A percentile compares a stretch with the other conserved stretches of the same genome.
Conservation (phyloP, 228 moss, liverwort and hornwort species). For the Sphagnum magellanicum region DNA sequence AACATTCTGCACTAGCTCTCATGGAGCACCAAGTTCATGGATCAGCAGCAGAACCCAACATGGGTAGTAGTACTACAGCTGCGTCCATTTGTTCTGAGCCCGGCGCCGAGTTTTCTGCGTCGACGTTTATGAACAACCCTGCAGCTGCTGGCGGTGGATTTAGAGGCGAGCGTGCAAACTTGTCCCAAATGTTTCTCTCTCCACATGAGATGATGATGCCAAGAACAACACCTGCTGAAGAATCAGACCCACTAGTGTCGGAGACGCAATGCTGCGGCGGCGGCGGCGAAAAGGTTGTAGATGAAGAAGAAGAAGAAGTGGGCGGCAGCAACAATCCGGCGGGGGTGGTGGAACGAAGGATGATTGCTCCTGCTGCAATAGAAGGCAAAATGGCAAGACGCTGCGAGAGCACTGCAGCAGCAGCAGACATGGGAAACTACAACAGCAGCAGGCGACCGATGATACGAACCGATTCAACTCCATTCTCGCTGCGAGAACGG, state of each 20-base stretch:
- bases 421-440: neutral
- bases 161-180: too few relatives aligned
- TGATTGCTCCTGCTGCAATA: neutral
- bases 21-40: slow-evolving; percentile 12
- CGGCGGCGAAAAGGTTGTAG: slow-evolving; percentile 33
- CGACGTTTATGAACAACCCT: too few relatives aligned
- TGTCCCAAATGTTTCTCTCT: slow-evolving; percentile 15
- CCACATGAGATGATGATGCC: neutral
- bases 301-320: slow-evolving; percentile 23
- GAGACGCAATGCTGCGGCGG: neutral
- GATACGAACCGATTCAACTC: neutral
- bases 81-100: too few relatives aligned
- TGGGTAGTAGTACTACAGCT: slow-evolving; percentile 10
- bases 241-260: too few relatives aligned
- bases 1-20: neutral
- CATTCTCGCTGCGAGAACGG: slow-evolving; percentile 19
- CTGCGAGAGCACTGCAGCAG: slow-evolving; percentile 5
- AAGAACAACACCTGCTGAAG: slow-evolving; percentile 24
- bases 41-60: slow-evolving; percentile 15
- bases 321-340: neutral
- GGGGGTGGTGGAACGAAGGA: neutral
- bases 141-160: too few relatives aligned
- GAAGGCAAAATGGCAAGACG: slow-evolving; percentile 12
- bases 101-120: too few relatives aligned
- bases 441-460: slow-evolving; percentile 1